Conservation (phyloP, 129 eudicot genomes). For the Flaveria bidentis region DNA sequence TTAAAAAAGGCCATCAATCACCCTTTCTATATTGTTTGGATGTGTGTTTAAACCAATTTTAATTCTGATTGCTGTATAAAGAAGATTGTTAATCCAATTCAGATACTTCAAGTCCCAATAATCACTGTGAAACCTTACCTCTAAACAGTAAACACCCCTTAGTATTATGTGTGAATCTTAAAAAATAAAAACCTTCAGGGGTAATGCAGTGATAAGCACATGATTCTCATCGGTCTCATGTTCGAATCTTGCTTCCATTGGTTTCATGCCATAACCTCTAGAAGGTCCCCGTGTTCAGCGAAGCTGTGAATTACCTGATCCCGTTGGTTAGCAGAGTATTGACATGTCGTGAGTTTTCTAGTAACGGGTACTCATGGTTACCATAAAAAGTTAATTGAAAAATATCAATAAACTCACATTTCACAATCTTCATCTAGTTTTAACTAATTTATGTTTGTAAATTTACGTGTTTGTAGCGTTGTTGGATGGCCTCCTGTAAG, state of each 20-base stretch:
- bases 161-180: constrained; percentile 16
- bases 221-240: too few species aligned
- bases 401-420: neutral
- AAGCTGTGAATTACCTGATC: too few species aligned
- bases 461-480: constrained; percentile 36
- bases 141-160: too few species aligned
- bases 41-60: constrained; percentile 7
- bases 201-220: too few species aligned
- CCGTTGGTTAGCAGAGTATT: too few species aligned
- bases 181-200: too few species aligned
- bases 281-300: too few species aligned
- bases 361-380: too few species aligned
- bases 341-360: too few species aligned
- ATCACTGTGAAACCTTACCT: neutral
- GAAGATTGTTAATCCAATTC: neutral
- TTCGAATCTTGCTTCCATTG: too few species aligned
- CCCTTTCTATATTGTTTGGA: neutral
- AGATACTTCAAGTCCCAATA: neutral
- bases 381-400: neutral
- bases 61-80: neutral
- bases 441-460: constrained; percentile 17
- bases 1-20: neutral
- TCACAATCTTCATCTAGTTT: neutral
- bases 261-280: too few species aligned
- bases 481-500: constrained; percentile 98